phyloP scores from a whole-genome alignment of 1,284 basidiomycete genomes.

The Marasmius oreades region DNA sequence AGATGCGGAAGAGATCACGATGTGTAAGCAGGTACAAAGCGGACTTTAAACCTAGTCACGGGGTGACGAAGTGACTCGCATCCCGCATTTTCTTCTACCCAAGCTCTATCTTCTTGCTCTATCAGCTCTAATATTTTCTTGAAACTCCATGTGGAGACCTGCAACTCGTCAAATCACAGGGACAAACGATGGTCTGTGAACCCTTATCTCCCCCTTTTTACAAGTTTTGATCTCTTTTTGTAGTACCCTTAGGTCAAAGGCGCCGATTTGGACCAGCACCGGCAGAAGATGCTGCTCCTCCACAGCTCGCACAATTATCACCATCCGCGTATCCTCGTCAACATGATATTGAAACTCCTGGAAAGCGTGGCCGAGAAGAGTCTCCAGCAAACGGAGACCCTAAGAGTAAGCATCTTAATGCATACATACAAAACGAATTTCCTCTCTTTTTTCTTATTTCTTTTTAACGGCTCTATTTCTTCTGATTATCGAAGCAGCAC shows the following conservation, averaged over 20 bases:
- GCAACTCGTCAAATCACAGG: constrained; percentile 81
- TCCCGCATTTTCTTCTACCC: neutral
- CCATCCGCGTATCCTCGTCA: constrained; percentile 79
- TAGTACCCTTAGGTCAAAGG: constrained; percentile 78
- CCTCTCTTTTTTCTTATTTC: constrained; percentile 25
- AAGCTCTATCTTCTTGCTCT: constrained; percentile 1
- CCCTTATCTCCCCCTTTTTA: constrained; percentile 8
- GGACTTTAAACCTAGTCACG: no score
- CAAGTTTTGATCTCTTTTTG: constrained; percentile 19
- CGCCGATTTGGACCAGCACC: constrained; percentile 87
- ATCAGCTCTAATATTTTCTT: neutral
- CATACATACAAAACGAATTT: neutral
- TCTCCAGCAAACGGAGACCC: constrained; percentile 48
- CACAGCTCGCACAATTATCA: constrained; percentile 80
- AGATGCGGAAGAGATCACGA: no score
- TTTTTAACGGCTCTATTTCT: constrained; percentile 19
- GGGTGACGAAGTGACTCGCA: neutral
- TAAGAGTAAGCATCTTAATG: constrained; percentile 46
- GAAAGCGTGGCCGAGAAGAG: constrained; percentile 59
- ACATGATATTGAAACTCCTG: constrained; percentile 50
- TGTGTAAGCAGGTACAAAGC: no score
- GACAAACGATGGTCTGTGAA: constrained; percentile 69
- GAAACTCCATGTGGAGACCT: constrained; percentile 74
- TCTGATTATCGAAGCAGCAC: constrained; percentile 23
- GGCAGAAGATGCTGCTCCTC: constrained; percentile 67